Conservation (phyloP, 1,139 yeast genomes). For the Diutina catenulata region DNA sequence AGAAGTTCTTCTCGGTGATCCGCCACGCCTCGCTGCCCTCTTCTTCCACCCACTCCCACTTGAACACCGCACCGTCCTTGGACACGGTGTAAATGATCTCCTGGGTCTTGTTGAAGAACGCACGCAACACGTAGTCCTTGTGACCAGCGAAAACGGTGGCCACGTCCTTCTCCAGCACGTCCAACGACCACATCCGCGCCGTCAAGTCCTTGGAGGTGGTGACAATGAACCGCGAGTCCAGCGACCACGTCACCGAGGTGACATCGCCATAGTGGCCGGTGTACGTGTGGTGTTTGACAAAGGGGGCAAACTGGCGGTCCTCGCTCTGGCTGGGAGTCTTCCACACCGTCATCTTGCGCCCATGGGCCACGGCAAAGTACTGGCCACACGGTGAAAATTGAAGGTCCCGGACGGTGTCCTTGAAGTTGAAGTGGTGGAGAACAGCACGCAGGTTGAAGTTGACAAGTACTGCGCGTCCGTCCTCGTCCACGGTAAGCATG, state of each 20-base stretch:
- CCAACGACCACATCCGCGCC: slow-evolving; percentile 71
- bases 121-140: slow-evolving; percentile 74
- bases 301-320: slow-evolving; percentile 88
- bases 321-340: slow-evolving; percentile 69
- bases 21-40: slow-evolving; percentile 46
- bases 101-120: slow-evolving; percentile 78
- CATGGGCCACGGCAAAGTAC: slow-evolving; percentile 77
- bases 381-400: slow-evolving; percentile 85
- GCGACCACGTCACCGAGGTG: slow-evolving; percentile 74
- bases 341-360: slow-evolving; percentile 87
- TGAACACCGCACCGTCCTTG: slow-evolving; percentile 88
- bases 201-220: slow-evolving; percentile 88
- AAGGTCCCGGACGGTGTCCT: slow-evolving; percentile 60
- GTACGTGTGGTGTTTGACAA: slow-evolving; percentile 77
- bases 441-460: slow-evolving; percentile 78
- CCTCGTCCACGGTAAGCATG: slow-evolving; percentile 75
- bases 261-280: slow-evolving; percentile 91
- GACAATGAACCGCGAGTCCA: slow-evolving; percentile 76
- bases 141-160: slow-evolving; percentile 89
- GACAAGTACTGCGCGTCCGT: slow-evolving; percentile 87
- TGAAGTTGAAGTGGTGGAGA: slow-evolving; percentile 91
- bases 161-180: slow-evolving; percentile 64
- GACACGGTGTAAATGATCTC: slow-evolving; percentile 85
- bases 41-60: slow-evolving; percentile 73
- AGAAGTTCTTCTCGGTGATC: slow-evolving; percentile 67